Percentiles rank a stretch among this genome's conserved stretches.
Conservation (phyloP, 1,139 yeast genomes). For the Yamadazyma sp. region DNA sequence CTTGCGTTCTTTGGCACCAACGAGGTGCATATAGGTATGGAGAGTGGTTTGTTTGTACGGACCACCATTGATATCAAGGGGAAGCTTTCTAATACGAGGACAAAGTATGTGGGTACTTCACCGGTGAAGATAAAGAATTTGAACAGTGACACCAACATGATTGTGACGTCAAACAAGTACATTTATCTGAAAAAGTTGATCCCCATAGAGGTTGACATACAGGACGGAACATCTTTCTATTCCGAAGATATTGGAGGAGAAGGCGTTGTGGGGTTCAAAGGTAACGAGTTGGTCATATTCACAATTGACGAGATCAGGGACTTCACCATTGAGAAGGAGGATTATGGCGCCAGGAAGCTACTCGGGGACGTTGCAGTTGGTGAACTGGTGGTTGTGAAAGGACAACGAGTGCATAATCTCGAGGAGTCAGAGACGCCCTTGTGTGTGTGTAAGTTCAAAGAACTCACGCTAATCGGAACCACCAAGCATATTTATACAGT, state of each 20-base stretch:
- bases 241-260: slow-evolving; percentile 64
- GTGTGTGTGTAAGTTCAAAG: slow-evolving; percentile 8
- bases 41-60: slow-evolving; percentile 75
- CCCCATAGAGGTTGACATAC: slow-evolving; percentile 38
- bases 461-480: slow-evolving; percentile 33
- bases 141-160: slow-evolving; percentile 30
- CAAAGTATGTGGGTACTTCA: slow-evolving; percentile 71
- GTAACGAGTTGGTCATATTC: slow-evolving; percentile 55
- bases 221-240: slow-evolving; percentile 50
- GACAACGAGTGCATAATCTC: not conserved
- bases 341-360: slow-evolving; percentile 9
- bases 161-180: slow-evolving; percentile 48
- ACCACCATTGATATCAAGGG: slow-evolving; percentile 56
- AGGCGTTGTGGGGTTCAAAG: slow-evolving; percentile 65
- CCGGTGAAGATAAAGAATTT: slow-evolving; percentile 52
- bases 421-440: slow-evolving; percentile 8
- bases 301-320: slow-evolving; percentile 53
- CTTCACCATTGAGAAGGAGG: slow-evolving; percentile 29
- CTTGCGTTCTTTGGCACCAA: slow-evolving; percentile 35
- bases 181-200: slow-evolving; percentile 29
- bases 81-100: slow-evolving; percentile 62
- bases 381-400: not conserved
- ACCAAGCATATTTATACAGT: slow-evolving; percentile 13
- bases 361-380: slow-evolving; percentile 38
- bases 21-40: slow-evolving; percentile 72